Percentiles rank a stretch among this genome's conserved stretches.
Conservation (phyloP, 2,329 filamentous ascomycete genomes). For the Aspergillus sp. region DNA sequence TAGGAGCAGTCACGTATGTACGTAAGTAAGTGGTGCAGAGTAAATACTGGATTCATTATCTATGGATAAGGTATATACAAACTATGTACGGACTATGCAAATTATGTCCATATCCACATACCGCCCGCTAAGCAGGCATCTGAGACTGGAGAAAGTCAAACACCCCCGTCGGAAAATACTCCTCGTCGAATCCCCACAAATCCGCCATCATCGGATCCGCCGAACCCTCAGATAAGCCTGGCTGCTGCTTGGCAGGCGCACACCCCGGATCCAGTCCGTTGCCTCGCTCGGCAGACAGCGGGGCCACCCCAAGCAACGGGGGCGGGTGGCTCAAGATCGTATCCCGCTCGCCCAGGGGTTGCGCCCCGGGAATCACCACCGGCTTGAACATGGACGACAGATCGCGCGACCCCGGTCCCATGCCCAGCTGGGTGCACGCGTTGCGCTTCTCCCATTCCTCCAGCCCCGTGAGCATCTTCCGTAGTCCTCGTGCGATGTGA, state of each 20-base stretch:
- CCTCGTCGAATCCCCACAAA: constrained; percentile 41
- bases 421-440: constrained; percentile 18
- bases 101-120: too few species aligned
- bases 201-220: constrained; percentile 42
- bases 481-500: constrained; percentile 38
- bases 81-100: too few species aligned
- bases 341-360: constrained; percentile 36
- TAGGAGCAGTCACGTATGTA: neutral
- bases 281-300: constrained; percentile 38
- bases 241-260: constrained; percentile 20
- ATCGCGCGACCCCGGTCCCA: constrained; percentile 24
- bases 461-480: constrained; percentile 40
- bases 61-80: too few species aligned
- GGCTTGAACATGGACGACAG: constrained; percentile 35
- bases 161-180: constrained; percentile 43
- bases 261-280: constrained; percentile 25
- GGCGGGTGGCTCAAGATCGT: constrained; percentile 37
- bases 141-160: constrained; percentile 43
- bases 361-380: constrained; percentile 35
- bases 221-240: constrained; percentile 37
- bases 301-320: constrained; percentile 36
- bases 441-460: constrained; percentile 41
- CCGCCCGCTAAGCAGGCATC: constrained; percentile 35
- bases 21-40: too few species aligned
- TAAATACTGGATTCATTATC: too few species aligned